Evolutionary conservation across 768 basidiomycete species (phyloP), one percentile per base, ranked within the genome.

Genomic region (Lentinula detonsa): DNA sequence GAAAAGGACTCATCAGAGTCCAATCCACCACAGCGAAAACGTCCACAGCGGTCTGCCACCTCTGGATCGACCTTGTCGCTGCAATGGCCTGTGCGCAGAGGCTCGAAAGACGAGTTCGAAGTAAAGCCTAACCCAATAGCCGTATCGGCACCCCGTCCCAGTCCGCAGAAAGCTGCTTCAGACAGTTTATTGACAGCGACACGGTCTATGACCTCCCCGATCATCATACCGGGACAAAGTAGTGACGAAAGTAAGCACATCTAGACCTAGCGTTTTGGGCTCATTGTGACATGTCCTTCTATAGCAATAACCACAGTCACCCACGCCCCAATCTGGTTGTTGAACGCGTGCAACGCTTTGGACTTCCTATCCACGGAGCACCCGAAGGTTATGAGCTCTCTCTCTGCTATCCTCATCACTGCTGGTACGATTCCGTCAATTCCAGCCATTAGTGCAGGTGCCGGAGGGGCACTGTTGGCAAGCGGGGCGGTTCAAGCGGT

Each of bases 341-440:
- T 92, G 60, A 91, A 90, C 66, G 90, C 90, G 1, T 86, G 86
- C 65, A 84, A 78, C 52, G 90, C 90, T 9, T 79, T 92, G 62
- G 88, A 90, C 58, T 88, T 81, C 73, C 82, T 92, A 57, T 83
- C 84, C 9, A 81, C 77, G 62, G 90, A 91, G 65, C 89, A 92
- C 65, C 90, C 90, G 9, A 86, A 86, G 69, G 82, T 77, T 5
- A 85, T 90, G 87, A 85, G 82, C 63, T 81, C 88, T 37, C 70
- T 91, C 57, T 87, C 87, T 64, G 90, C 90, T 6, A 84, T 92
- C 57, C 81, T 92, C 62, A 88, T 92, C 68, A 90, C 89, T 2
- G 87, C 86, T 35, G 90, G 90, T 39, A 85, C 86, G 35, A 76
- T 92, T 46, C 90, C 90, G 0, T 74, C 88, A 0, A 81, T 91